These are phyloP conservation scores for Mycena sanguinolenta DNA, from an alignment of 768 basidiomycete genomes.

Conservation along the genomic window DNA sequence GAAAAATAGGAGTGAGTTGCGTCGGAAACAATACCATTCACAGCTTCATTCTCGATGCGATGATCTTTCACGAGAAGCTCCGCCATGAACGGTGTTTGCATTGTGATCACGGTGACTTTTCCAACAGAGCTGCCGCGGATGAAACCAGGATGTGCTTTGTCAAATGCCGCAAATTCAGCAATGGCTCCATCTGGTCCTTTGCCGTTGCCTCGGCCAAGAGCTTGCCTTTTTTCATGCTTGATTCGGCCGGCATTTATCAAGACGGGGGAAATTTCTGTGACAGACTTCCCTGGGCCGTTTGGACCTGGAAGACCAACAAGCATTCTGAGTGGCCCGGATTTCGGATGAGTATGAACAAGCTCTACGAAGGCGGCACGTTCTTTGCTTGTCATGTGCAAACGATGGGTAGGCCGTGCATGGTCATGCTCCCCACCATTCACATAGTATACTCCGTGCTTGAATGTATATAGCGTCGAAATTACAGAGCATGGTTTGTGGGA, in stretches of 20 bases:
- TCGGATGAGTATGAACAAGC: not conserved
- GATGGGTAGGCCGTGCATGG: not conserved
- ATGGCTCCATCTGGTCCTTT: not conserved
- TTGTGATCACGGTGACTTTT: slow-evolving; percentile 5
- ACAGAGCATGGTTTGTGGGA: not conserved
- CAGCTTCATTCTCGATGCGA: slow-evolving; percentile 1
- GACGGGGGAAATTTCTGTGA: no score
- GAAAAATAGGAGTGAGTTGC: slow-evolving; percentile 3
- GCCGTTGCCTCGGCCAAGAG: not conserved
- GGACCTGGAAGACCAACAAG: not conserved
- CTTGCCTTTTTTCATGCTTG: not conserved
- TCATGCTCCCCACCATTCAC: no score
- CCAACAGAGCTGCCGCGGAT: not conserved
- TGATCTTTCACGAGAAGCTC: slow-evolving; percentile 5
- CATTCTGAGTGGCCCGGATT: not conserved
- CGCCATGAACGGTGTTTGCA: slow-evolving; percentile 3
- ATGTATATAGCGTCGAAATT: not conserved
- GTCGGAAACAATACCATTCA: no score
- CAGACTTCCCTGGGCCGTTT: no score
- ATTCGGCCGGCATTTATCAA: no score
- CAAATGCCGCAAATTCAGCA: not conserved
- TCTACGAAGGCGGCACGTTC: not conserved
- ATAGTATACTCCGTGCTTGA: no score
- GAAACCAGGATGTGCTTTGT: not conserved
- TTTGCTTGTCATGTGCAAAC: not conserved